Evolutionary conservation across 257 asterid genomes (phyloP).

Genomic region (Petunia secreta): DNA sequence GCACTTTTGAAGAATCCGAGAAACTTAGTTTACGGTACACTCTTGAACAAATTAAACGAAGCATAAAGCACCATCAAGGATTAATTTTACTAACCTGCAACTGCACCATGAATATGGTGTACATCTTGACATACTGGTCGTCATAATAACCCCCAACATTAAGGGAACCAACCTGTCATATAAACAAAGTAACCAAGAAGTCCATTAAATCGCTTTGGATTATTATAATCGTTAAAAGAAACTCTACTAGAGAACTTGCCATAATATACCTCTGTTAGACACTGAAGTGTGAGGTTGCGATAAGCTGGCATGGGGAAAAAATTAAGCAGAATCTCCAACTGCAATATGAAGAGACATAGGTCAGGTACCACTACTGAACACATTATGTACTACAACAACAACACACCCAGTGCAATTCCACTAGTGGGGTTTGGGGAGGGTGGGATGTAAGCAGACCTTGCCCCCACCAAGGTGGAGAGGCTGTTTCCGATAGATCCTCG

Average conservation of each 20-base stretch:
- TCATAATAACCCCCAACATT: constrained; percentile 87
- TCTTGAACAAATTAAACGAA: neutral
- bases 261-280: constrained; percentile 83
- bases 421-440: too few species aligned
- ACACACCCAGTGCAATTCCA: too few species aligned
- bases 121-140: constrained; percentile 76
- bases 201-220: neutral
- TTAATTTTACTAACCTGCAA: constrained; percentile 67
- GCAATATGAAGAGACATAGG: constrained; percentile 36
- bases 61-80: constrained; percentile 5
- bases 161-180: constrained; percentile 85
- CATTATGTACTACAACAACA: too few species aligned
- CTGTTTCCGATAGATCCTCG: too few species aligned
- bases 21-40: neutral
- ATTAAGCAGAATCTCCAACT: constrained; percentile 86
- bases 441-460: too few species aligned
- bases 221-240: constrained; percentile 17
- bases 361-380: neutral
- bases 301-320: constrained; percentile 78
- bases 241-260: neutral
- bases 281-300: constrained; percentile 92
- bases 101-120: constrained; percentile 76
- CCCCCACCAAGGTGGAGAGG: too few species aligned
- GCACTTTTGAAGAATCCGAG: too few species aligned
- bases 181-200: constrained; percentile 27